Conservation (phyloP, 169 alveolate genomes). For the Toxoplasma gondii region DNA sequence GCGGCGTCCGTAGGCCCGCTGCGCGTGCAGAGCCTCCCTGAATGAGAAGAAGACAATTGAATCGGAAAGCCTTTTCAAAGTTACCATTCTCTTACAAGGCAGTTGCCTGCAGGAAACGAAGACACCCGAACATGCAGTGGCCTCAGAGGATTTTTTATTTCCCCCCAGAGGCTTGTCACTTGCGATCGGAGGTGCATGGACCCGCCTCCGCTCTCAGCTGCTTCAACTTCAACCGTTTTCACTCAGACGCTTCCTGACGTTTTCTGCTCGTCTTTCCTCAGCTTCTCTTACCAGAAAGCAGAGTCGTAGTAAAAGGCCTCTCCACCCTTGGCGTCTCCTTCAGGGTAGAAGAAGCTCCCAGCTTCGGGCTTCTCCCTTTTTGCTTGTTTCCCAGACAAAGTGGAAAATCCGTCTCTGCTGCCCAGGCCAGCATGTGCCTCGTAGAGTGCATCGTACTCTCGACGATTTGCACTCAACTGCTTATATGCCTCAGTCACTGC, state of each 20-base stretch:
- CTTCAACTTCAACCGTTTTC: too few species aligned
- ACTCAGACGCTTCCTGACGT: too few species aligned
- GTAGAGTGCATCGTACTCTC: slow-evolving; percentile 12
- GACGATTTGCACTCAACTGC: slow-evolving; percentile 15
- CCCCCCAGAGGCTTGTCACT: too few species aligned
- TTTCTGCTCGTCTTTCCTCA: neutral
- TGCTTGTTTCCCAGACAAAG: neutral
- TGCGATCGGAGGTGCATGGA: too few species aligned
- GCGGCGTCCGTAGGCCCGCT: neutral
- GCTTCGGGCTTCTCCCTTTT: neutral
- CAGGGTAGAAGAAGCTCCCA: neutral
- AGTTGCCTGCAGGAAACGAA: too few species aligned
- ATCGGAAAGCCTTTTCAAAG: neutral
- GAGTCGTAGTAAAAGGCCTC: neutral
- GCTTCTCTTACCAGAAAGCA: neutral
- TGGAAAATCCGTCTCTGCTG: neutral
- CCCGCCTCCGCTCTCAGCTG: too few species aligned
- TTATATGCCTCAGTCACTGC: slow-evolving; percentile 22
- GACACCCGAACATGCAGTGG: too few species aligned
- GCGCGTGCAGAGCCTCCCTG: neutral
- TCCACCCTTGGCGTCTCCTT: neutral
- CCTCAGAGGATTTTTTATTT: too few species aligned
- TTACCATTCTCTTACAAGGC: too few species aligned
- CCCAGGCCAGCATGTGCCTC: neutral
- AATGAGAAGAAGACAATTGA: neutral